A percentile compares a stretch with the other conserved stretches of the same genome.
phyloP scores from a whole-genome alignment of 2,329 filamentous ascomycete genomes.

The Phialophora macrospora region DNA sequence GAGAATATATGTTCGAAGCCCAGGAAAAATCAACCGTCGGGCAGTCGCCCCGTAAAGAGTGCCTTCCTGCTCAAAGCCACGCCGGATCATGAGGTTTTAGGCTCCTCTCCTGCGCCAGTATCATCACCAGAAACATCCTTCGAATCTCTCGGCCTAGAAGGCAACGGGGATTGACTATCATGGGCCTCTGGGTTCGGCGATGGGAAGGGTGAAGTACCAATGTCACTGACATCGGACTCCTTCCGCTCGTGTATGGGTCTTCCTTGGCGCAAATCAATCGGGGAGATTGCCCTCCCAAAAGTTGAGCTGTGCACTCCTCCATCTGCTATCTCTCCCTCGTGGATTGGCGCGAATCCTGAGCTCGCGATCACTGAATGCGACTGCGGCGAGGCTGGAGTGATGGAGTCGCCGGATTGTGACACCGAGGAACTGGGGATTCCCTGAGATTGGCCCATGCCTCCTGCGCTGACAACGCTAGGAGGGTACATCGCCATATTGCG shows the following conservation, averaged over 20 bases:
- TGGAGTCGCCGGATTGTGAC: conserved; percentile 14
- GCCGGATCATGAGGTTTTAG: not conserved
- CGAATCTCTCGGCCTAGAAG: conserved; percentile 2
- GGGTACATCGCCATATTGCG: conserved; percentile 25
- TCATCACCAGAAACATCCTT: conserved; percentile 3
- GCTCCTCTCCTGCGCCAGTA: not conserved
- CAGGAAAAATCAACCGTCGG: not conserved
- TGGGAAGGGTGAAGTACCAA: conserved; percentile 2
- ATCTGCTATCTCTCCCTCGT: conserved; percentile 6
- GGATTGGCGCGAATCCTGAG: conserved; percentile 15
- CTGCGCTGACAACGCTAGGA: conserved; percentile 25
- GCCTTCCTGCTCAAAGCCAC: not conserved
- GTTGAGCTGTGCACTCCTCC: conserved; percentile 9
- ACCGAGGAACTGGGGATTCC: conserved; percentile 5
- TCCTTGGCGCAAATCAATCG: conserved; percentile 9
- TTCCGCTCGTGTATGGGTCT: conserved; percentile 15
- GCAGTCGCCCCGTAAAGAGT: not conserved
- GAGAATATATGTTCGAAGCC: conserved; percentile 8
- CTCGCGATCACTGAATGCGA: conserved; percentile 5
- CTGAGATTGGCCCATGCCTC: not conserved
- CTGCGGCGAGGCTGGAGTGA: conserved; percentile 17
- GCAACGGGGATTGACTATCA: not conserved
- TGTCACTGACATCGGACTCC: conserved; percentile 14
- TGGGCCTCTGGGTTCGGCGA: not conserved
- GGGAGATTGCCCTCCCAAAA: conserved; percentile 11